Conservation (phyloP, 176 grass and related monocot genomes). For the Puccinellia tenuiflora region DNA sequence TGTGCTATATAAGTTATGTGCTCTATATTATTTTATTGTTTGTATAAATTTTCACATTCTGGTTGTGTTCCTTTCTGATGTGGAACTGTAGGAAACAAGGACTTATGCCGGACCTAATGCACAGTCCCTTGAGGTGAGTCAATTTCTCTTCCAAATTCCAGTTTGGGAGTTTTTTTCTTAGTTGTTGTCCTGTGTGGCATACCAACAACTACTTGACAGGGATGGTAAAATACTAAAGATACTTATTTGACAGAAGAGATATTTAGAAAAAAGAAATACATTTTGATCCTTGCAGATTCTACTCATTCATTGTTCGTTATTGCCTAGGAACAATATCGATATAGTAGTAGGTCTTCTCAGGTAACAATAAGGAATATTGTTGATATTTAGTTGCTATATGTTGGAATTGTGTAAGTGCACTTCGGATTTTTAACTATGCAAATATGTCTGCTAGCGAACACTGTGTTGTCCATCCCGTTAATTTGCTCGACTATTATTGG, state of each 20-base stretch:
- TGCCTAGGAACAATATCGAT: not conserved
- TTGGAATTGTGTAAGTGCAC: not conserved
- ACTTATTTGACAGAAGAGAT: not conserved
- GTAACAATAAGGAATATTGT: not conserved
- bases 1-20: not conserved
- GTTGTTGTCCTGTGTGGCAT: not conserved
- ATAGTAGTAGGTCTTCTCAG: not conserved
- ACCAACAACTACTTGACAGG: not conserved
- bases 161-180: not conserved
- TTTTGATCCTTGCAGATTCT: not conserved
- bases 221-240: not conserved
- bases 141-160: not conserved
- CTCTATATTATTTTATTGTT: not conserved
- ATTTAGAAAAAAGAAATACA: not conserved
- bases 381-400: not conserved
- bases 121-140: constrained; percentile 43
- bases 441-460: not conserved
- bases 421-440: not conserved
- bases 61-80: constrained; percentile 4
- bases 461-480: not conserved
- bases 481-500: not conserved
- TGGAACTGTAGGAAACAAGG: constrained; percentile 43
- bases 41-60: not conserved
- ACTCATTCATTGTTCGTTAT: not conserved
- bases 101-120: constrained; percentile 26